Evolutionary conservation across 306 rosid genomes (phyloP).

Genomic region (Crotalaria pallida): DNA sequence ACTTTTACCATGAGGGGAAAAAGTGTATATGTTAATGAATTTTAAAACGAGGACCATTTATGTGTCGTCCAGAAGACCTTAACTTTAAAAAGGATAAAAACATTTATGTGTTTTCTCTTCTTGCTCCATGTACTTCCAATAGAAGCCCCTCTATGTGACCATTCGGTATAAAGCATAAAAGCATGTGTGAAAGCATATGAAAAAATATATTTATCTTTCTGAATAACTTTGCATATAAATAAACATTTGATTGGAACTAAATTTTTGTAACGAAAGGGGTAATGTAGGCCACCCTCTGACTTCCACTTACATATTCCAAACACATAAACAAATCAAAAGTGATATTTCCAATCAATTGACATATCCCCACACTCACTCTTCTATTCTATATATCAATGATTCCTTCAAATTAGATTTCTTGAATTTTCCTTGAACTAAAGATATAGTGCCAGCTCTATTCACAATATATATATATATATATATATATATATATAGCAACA

Average conservation of each 20-base stretch:
- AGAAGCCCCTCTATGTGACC: conserved; percentile 63
- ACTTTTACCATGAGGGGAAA: no score
- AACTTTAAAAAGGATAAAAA: not conserved
- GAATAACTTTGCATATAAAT: not conserved
- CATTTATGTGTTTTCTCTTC: conserved; percentile 26
- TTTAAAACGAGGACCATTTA: conserved; percentile 15
- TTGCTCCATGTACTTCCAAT: conserved; percentile 46
- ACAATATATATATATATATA: no score
- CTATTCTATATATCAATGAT: conserved; percentile 52
- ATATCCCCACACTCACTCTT: conserved; percentile 42
- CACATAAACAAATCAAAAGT: conserved; percentile 60
- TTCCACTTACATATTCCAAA: conserved; percentile 93
- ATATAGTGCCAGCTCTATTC: conserved; percentile 49
- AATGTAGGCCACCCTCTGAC: conserved; percentile 73
- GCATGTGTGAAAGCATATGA: conserved; percentile 46
- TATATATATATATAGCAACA: no score
- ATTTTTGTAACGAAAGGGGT: conserved; percentile 18
- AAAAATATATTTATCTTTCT: conserved; percentile 6
- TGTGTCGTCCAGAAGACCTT: not conserved
- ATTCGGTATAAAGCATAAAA: conserved; percentile 59
- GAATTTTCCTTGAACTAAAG: conserved; percentile 46
- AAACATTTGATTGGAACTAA: not conserved
- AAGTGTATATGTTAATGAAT: conserved; percentile 1
- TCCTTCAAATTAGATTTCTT: conserved; percentile 33
- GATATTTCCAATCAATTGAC: conserved; percentile 71